phyloP scores from a whole-genome alignment of 257 asterid genomes.

The Solanum gandarillasii region DNA sequence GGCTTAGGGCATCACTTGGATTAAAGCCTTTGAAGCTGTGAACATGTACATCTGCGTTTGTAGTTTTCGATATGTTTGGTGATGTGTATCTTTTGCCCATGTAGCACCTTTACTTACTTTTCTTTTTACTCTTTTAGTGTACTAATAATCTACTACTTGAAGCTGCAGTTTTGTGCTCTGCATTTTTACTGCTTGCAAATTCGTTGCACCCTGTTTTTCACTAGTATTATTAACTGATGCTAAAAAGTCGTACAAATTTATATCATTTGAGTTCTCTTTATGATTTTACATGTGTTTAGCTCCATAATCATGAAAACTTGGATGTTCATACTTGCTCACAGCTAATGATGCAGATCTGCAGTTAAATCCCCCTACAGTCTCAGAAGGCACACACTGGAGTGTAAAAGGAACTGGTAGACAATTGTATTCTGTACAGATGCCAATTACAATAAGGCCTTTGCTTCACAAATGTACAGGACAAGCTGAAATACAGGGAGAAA shows the following conservation, averaged over 20 bases:
- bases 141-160: not conserved
- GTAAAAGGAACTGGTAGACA: not conserved
- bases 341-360: not conserved
- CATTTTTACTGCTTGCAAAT: not conserved
- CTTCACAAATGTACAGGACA: not conserved
- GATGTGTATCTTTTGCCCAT: not conserved
- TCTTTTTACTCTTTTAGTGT: not conserved
- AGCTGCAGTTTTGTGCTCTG: not conserved
- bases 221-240: not conserved
- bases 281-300: not conserved
- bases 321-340: not conserved
- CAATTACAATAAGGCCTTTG: not conserved
- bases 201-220: not conserved
- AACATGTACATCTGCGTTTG: not conserved
- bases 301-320: not conserved
- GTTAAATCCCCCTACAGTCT: not conserved
- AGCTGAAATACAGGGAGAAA: not conserved
- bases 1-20: conserved; percentile 80
- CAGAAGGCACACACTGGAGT: not conserved
- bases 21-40: conserved; percentile 58
- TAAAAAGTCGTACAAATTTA: not conserved
- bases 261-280: not conserved
- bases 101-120: not conserved
- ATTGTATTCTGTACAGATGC: not conserved
- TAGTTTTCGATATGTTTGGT: not conserved